Evolutionary conservation across 1,284 basidiomycete species (phyloP).

Genomic region (Malassezia brasiliensis): DNA sequence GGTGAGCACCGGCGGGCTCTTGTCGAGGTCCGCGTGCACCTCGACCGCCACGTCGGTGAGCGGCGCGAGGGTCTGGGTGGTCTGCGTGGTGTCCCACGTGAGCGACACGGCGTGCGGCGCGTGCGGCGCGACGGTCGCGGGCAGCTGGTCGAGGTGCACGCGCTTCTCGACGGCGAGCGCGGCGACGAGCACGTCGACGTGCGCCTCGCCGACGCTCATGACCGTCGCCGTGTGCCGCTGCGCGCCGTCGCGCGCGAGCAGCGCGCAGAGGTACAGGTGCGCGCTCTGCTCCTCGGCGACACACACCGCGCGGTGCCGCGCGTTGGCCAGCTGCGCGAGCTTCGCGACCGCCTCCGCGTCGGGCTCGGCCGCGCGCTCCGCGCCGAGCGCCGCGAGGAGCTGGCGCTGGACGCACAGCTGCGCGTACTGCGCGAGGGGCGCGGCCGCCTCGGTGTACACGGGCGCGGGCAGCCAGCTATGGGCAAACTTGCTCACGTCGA

Average conservation of each 20-base stretch:
- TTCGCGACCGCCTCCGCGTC: conserved; percentile 94
- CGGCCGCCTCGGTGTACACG: conserved; percentile 91
- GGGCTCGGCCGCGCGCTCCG: conserved; percentile 55
- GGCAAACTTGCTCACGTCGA: conserved; percentile 94
- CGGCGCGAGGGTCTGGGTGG: conserved; percentile 31
- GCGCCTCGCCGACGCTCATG: conserved; percentile 82
- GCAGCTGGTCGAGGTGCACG: conserved; percentile 97
- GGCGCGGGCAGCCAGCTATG: conserved; percentile 87
- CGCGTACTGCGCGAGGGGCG: conserved; percentile 58
- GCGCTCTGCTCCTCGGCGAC: conserved; percentile 92
- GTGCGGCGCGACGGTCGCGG: conserved; percentile 75
- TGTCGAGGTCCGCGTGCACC: conserved; percentile 38
- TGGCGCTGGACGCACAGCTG: conserved; percentile 94
- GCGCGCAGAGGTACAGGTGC: conserved; percentile 85
- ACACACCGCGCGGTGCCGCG: conserved; percentile 76
- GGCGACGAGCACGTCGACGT: conserved; percentile 85
- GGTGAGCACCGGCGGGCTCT: conserved; percentile 42
- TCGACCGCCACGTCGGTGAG: conserved; percentile 33
- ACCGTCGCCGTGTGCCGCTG: conserved; percentile 61
- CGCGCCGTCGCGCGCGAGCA: conserved; percentile 61
- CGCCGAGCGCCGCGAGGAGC: conserved; percentile 64
- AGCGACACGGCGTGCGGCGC: conserved; percentile 69
- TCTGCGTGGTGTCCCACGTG: conserved; percentile 53
- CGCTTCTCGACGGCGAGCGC: conserved; percentile 97
- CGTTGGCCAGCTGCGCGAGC: conserved; percentile 65